Evolutionary conservation across 1,284 basidiomycete genomes (phyloP).

Genomic region (Erythrobasidium hasegawianum): DNA sequence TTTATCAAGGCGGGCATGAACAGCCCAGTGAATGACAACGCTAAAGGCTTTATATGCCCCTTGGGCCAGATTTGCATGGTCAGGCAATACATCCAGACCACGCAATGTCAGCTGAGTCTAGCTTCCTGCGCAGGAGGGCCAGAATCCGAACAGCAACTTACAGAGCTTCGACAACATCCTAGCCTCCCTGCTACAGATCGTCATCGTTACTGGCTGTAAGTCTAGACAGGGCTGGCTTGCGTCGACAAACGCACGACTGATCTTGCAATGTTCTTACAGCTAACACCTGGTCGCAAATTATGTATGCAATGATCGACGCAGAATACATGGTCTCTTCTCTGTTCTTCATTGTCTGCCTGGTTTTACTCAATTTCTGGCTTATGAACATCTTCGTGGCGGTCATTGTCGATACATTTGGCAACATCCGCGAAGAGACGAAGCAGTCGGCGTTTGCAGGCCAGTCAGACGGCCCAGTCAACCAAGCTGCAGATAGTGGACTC

Average conservation of each 20-base stretch:
- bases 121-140: conserved; percentile 54
- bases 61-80: conserved; percentile 72
- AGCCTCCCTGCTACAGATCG: conserved; percentile 72
- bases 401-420: conserved; percentile 90
- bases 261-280: too few relatives aligned
- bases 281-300: conserved; percentile 58
- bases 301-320: conserved; percentile 89
- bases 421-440: conserved; percentile 80
- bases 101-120: conserved; percentile 14
- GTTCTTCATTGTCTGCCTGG: conserved; percentile 79
- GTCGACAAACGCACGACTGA: too few relatives aligned
- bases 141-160: conserved; percentile 66
- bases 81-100: conserved; percentile 40
- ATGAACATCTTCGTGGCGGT: conserved; percentile 73
- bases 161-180: conserved; percentile 91
- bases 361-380: conserved; percentile 84
- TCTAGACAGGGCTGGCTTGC: too few relatives aligned
- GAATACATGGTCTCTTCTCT: conserved; percentile 83
- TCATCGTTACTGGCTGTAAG: conserved; percentile 78
- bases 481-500: background rate
- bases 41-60: conserved; percentile 77
- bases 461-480: conserved; percentile 1
- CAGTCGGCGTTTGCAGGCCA: conserved; percentile 78
- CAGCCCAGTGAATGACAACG: conserved; percentile 40
- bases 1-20: conserved; percentile 53